These are phyloP conservation scores for Choiromyces venosus DNA, from an alignment of 495 filamentous ascomycete genomes.

Conservation along the genomic window DNA sequence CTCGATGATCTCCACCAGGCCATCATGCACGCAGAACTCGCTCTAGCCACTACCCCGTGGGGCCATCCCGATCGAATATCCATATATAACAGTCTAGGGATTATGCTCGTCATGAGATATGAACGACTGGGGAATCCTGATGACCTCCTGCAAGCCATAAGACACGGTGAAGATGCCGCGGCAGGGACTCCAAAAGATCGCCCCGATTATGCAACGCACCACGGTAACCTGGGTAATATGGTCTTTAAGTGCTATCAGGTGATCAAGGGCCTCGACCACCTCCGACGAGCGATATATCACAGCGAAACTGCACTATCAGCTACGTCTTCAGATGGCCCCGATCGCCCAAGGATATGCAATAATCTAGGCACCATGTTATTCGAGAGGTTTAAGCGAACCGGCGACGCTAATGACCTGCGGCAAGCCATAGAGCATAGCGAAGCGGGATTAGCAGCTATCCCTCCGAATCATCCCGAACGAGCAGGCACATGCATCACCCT, in stretches of 20 bases:
- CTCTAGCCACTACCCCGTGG: neutral
- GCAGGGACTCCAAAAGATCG: neutral
- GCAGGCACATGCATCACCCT: too few species aligned
- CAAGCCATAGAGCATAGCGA: conserved; percentile 1
- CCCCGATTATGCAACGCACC: neutral
- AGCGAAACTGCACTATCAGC: too few species aligned
- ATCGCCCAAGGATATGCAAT: neutral
- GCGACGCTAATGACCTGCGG: conserved; percentile 7
- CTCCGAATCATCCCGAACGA: neutral
- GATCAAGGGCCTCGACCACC: too few species aligned
- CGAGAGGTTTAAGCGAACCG: too few species aligned
- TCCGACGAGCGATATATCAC: too few species aligned
- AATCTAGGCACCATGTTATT: too few species aligned
- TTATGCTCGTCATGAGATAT: neutral
- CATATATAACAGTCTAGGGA: neutral
- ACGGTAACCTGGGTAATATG: neutral
- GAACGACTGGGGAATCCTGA: neutral
- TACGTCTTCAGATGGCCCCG: conserved; percentile 3
- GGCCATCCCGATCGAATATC: neutral
- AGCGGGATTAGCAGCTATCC: neutral
- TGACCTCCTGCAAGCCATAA: neutral
- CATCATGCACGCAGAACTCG: neutral
- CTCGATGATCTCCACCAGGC: neutral
- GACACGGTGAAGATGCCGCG: neutral
- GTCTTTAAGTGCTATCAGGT: too few species aligned